Base-by-base conservation (phyloP, 2,329 filamentous ascomycete genomes). In the Didymella arachidicola region DNA sequence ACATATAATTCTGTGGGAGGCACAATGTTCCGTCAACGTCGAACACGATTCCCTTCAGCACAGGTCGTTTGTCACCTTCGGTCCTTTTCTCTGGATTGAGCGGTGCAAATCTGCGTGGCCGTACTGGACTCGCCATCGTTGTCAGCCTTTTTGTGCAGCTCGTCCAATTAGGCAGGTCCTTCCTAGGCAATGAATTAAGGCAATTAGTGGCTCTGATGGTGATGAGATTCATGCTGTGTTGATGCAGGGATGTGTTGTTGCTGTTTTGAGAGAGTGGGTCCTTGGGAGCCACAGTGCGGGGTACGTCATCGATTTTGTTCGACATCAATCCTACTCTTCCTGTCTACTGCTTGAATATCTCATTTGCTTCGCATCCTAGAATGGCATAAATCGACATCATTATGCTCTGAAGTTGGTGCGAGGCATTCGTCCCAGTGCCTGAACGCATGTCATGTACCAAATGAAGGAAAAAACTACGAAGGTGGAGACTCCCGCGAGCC, bases 1-100 rank as follows among this genome's bases (percentile, higher is more conserved):
- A 98, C 94, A 98, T 99, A 84, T 97, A 92, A 68, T 90, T 95
- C 78, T 98, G 94, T 0, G 94, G 94, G 57, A 93, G 81, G 75
- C 93, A 97, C 60, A 98, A 79, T 25, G 94, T 99, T 3, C 94
- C 94, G 77, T 99, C 94, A 63, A 99, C 91, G 79, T 99, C 94
- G 78, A 98, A 98, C 14, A 98, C 81, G 26, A 89, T 82, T 2
- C 86, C 86, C 67, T 82, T 81, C 56, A 89, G 69, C 29, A 68
- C 69, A 41, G 83, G 81, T 18, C 77, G 76, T 46, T 72, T 76
- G 59, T 76, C 61, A 51, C 73, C 64, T 19, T 67, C 61, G 19
- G 52, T 59, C 44, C 50, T 53, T 59, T 68, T 65, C 19, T 66
- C 66, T 5, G 78, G 72, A 57, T 79, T 73, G 53, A 86, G 71